Base-by-base conservation (phyloP, 108 stramenopile genomes). In the Parietichytrium sp. region DNA sequence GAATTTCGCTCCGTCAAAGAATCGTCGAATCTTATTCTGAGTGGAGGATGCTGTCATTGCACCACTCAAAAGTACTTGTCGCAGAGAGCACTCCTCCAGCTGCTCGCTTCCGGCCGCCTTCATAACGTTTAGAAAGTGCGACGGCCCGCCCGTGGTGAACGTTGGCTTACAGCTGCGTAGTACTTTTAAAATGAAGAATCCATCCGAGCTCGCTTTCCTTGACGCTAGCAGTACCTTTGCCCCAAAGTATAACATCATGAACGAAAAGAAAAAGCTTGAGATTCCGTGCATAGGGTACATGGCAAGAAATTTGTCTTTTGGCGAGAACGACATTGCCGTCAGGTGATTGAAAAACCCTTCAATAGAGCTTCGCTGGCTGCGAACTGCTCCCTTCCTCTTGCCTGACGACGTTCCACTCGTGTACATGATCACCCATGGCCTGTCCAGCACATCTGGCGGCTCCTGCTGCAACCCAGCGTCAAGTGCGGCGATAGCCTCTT, bases 181-280 rank as follows among this genome's bases (percentile, higher is more conserved):
- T 10, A 42, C 61, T 10, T 72, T 72, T n/a, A 33, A 72, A 7
- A 72, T 12, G 20, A 20, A n/a, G 10, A 10, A 6, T 6, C 61
- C 61, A 16, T 33, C 2, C n/a, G 2, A 6, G 10, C 38, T 10
- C 10, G 36, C 23, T n/a, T 72, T 13, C 6, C 61, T 16, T n/a
- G 61, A 72, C 0, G 45, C 38, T 8, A 72, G 20, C 13, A 72
- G 61, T 42, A 72, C 61, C 8, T 8, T 18, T n/a, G 36, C 15
- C n/a, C 61, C 61, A 8, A 72, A n/a, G 33, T 72, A 72, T 6
- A 72, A 20, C 29, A 72, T 16, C 61, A 72, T 72, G 10, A 42
- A 45, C 4, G 45, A 33, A 25, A 72, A 72, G 33, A 72, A 72
- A 42, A 72, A 72, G 61, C 61, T 72, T 7, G 61, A 72, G 42